Conservation (phyloP, 1,284 basidiomycete species). For the Apiotrichum veenhuisii region DNA sequence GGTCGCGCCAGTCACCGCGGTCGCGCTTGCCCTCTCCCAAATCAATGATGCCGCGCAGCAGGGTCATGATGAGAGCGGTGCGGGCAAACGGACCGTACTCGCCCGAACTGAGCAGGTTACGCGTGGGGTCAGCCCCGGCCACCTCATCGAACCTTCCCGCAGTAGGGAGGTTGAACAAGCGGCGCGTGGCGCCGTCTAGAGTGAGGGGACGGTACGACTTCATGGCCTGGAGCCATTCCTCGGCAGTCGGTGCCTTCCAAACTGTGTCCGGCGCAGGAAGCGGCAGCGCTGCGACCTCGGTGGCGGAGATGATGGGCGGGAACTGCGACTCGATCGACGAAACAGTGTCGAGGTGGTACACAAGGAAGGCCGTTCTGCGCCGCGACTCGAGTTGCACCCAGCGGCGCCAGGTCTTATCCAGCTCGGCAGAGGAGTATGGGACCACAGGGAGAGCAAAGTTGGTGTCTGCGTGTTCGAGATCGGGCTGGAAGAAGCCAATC, state of each 20-base stretch:
- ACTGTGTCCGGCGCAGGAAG: conserved; percentile 50
- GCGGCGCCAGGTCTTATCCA: conserved; percentile 47
- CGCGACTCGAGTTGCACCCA: conserved; percentile 51
- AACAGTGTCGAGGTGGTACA: conserved; percentile 52
- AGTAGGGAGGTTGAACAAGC: conserved; percentile 42
- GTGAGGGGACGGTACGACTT: conserved; percentile 39
- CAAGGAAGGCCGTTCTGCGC: conserved; percentile 48
- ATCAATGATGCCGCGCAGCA: conserved; percentile 49
- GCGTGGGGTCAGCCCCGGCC: conserved; percentile 34
- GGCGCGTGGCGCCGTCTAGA: conserved; percentile 45
- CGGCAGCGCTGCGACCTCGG: conserved; percentile 46
- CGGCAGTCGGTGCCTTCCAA: conserved; percentile 49
- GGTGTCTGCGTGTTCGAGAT: conserved; percentile 39
- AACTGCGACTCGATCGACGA: conserved; percentile 50
- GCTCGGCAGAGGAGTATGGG: conserved; percentile 36
- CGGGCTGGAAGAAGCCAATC: conserved; percentile 47
- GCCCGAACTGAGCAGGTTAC: conserved; percentile 34
- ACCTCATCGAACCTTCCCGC: conserved; percentile 40
- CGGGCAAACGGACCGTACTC: conserved; percentile 51
- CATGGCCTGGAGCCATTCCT: conserved; percentile 44
- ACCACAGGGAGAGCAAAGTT: conserved; percentile 27
- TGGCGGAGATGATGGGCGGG: conserved; percentile 41
- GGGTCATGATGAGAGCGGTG: conserved; percentile 46
- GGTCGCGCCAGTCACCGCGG: conserved; percentile 47
- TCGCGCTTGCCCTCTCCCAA: conserved; percentile 50